Conservation (phyloP, 2,329 filamentous ascomycete species). For the Talaromyces rugulosus region DNA sequence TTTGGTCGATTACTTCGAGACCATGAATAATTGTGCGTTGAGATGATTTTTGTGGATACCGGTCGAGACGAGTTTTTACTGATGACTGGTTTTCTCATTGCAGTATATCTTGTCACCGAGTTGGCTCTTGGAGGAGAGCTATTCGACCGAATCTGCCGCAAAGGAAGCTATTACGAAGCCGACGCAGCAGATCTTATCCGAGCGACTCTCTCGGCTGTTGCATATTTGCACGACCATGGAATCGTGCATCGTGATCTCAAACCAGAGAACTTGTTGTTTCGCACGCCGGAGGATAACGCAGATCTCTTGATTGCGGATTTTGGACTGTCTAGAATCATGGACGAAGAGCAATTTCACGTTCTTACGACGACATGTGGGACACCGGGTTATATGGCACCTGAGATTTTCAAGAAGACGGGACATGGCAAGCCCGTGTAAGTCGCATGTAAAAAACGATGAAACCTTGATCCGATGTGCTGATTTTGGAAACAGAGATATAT, state of each 20-base stretch:
- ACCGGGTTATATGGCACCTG: conserved; percentile 97
- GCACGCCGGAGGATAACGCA: conserved; percentile 95
- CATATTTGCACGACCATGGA: conserved; percentile 96
- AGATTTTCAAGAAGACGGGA: conserved; percentile 98
- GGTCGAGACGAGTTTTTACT: neutral
- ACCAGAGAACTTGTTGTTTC: conserved; percentile 93
- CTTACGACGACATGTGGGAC: conserved; percentile 97
- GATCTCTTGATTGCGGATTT: conserved; percentile 97
- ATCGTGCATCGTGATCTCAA: conserved; percentile 98
- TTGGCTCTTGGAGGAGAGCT: conserved; percentile 93
- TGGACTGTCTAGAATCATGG: conserved; percentile 93
- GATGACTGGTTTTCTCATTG: neutral
- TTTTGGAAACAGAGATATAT: conserved; percentile 64
- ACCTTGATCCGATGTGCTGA: conserved; percentile 1
- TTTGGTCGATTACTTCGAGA: conserved; percentile 98
- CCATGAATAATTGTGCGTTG: conserved; percentile 83
- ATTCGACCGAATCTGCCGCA: conserved; percentile 97
- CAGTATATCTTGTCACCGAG: conserved; percentile 93
- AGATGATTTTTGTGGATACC: neutral
- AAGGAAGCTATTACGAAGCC: conserved; percentile 96
- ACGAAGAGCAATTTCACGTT: conserved; percentile 97
- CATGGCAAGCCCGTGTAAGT: conserved; percentile 89
- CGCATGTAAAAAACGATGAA: neutral
- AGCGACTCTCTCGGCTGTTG: conserved; percentile 92
- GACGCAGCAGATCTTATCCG: conserved; percentile 94